These are phyloP conservation scores for Suillus lakei DNA, from an alignment of 768 basidiomycete genomes.

Conservation along the genomic window DNA sequence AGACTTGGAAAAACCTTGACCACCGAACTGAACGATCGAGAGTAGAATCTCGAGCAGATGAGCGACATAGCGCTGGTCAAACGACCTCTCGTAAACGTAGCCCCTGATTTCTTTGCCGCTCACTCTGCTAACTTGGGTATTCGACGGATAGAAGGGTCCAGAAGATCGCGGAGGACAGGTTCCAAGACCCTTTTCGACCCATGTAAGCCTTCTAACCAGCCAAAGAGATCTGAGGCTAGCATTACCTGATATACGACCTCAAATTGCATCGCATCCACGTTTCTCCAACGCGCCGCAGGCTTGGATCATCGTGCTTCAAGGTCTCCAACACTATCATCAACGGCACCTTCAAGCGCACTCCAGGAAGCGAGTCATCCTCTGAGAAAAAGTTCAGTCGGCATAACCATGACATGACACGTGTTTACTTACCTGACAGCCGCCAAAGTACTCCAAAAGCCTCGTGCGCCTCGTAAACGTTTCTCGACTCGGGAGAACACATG, in stretches of 20 bases:
- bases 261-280: constrained; percentile 98
- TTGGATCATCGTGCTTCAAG: constrained; percentile 76
- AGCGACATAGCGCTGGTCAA: constrained; percentile 75
- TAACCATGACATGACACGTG: not conserved
- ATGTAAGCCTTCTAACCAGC: constrained; percentile 4
- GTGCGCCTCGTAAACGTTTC: constrained; percentile 59
- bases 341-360: constrained; percentile 82
- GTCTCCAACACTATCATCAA: constrained; percentile 89
- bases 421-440: constrained; percentile 75
- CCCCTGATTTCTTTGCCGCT: constrained; percentile 70
- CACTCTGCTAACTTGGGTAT: constrained; percentile 52
- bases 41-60: constrained; percentile 81
- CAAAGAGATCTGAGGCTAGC: not conserved
- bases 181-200: constrained; percentile 75
- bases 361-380: constrained; percentile 86
- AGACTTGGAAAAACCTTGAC: constrained; percentile 83
- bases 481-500: constrained; percentile 60
- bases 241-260: constrained; percentile 86
- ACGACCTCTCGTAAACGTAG: constrained; percentile 70
- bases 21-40: constrained; percentile 83
- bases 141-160: constrained; percentile 71
- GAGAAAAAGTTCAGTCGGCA: constrained; percentile 12
- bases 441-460: constrained; percentile 94
- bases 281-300: constrained; percentile 79
- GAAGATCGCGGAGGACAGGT: constrained; percentile 78